phyloP scores from a whole-genome alignment of 208 protist species.

The Spongospora subterranea region DNA sequence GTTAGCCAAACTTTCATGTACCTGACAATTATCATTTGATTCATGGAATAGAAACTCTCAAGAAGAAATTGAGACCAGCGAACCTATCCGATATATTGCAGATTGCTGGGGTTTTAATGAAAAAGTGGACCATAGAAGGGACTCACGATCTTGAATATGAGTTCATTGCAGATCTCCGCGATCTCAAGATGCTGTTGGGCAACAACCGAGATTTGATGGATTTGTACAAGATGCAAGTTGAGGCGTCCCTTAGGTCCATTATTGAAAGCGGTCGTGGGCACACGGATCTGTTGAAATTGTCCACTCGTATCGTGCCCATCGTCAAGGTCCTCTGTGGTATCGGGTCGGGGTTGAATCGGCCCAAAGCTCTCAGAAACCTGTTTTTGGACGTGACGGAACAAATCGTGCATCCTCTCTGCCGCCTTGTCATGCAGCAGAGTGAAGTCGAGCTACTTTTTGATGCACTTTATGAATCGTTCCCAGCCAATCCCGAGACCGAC shows the following conservation, averaged over 20 bases:
- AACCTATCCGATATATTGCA: conserved; percentile 51
- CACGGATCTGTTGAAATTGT: conserved; percentile 28
- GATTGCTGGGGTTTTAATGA: conserved; percentile 24
- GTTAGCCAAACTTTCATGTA: neutral
- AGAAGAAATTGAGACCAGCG: conserved; percentile 28
- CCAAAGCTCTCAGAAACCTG: conserved; percentile 12
- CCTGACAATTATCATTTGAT: neutral
- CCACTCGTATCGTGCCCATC: conserved; percentile 17
- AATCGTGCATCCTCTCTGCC: conserved; percentile 29
- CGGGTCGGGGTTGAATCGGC: conserved; percentile 33
- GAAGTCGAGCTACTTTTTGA: conserved; percentile 38
- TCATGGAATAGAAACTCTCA: neutral
- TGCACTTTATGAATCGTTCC: conserved; percentile 27
- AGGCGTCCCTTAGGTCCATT: neutral
- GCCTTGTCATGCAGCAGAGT: conserved; percentile 7
- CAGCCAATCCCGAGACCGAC: neutral
- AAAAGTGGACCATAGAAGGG: conserved; percentile 27
- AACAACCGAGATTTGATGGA: conserved; percentile 52
- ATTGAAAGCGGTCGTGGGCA: conserved; percentile 38
- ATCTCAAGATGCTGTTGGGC: conserved; percentile 13
- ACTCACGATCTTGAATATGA: conserved; percentile 42
- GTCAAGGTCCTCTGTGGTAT: conserved; percentile 51
- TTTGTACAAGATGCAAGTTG: neutral
- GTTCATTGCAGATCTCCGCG: conserved; percentile 17
- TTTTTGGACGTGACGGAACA: conserved; percentile 49